phyloP scores from a whole-genome alignment of 2,329 filamentous ascomycete species.

The Cercospora berteroae region DNA sequence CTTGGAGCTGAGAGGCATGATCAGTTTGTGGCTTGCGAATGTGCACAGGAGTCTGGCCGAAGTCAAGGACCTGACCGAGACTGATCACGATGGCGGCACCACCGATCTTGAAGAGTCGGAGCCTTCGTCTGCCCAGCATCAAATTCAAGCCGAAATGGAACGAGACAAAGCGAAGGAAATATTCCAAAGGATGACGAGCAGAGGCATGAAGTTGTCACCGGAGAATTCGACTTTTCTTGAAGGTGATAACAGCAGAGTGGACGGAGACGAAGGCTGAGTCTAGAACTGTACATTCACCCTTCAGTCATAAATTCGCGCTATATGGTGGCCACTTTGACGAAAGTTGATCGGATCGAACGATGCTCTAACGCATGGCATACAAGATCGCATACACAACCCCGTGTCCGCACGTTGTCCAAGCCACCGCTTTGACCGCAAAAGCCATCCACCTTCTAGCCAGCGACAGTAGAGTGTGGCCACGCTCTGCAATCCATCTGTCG shows the following conservation, averaged over 20 bases:
- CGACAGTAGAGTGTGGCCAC: background rate
- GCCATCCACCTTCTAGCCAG: background rate
- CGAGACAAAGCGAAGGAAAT: slow-evolving; percentile 18
- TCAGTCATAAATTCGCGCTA: background rate
- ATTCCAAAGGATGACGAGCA: slow-evolving; percentile 13
- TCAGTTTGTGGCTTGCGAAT: slow-evolving; percentile 73
- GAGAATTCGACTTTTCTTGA: slow-evolving; percentile 17
- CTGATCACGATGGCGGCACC: background rate
- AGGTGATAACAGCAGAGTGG: slow-evolving; percentile 2
- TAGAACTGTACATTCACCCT: background rate
- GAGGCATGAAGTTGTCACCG: slow-evolving; percentile 13
- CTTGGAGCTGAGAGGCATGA: slow-evolving; percentile 68
- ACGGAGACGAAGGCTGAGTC: background rate
- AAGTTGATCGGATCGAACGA: background rate
- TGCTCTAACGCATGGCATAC: background rate
- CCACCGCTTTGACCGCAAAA: background rate
- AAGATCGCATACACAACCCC: background rate
- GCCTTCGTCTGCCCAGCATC: slow-evolving; percentile 8
- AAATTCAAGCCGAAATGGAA: slow-evolving; percentile 11
- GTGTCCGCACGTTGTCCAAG: background rate
- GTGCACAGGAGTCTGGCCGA: slow-evolving; percentile 42
- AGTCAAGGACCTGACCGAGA: background rate
- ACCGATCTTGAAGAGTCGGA: background rate
- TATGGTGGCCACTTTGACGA: background rate
- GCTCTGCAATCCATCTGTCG: background rate